Conservation (phyloP, 2,329 filamentous ascomycete species). For the Ceratocystis destructans region DNA sequence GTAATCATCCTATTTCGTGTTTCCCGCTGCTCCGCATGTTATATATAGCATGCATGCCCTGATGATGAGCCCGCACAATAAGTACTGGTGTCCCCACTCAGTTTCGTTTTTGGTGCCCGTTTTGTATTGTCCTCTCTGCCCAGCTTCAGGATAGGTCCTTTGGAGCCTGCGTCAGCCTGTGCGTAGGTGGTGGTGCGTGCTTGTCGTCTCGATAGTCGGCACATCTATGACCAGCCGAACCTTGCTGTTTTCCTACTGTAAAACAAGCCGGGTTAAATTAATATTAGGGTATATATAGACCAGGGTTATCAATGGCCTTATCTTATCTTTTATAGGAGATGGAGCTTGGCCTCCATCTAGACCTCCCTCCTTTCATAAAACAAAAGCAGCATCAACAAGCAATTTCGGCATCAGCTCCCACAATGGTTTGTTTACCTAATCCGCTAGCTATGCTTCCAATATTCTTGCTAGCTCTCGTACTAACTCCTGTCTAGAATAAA, state of each 20-base stretch:
- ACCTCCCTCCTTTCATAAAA: not conserved
- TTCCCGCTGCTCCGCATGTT: not conserved
- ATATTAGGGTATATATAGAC: not conserved
- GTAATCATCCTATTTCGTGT: not conserved
- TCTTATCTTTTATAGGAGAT: not conserved
- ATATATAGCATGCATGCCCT: not conserved
- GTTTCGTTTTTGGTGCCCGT: not conserved
- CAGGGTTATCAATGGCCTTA: not conserved
- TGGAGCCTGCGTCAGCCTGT: no score
- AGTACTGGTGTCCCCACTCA: not conserved
- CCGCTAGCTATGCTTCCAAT: not conserved
- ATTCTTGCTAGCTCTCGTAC: not conserved
- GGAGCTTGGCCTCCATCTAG: not conserved
- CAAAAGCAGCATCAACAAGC: not conserved
- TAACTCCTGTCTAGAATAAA: conserved; percentile 41
- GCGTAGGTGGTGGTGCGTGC: no score
- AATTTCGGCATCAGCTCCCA: not conserved
- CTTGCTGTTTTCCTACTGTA: not conserved
- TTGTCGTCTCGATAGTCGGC: not conserved
- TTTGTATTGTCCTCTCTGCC: not conserved
- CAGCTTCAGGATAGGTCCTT: not conserved
- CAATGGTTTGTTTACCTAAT: not conserved
- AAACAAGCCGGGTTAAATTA: not conserved
- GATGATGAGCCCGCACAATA: no score
- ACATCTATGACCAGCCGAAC: not conserved